Evolutionary conservation across 192 early-diverging fungal species (phyloP), one percentile per base, ranked within the genome.

Genomic region (Backusella parvicylindrica): DNA sequence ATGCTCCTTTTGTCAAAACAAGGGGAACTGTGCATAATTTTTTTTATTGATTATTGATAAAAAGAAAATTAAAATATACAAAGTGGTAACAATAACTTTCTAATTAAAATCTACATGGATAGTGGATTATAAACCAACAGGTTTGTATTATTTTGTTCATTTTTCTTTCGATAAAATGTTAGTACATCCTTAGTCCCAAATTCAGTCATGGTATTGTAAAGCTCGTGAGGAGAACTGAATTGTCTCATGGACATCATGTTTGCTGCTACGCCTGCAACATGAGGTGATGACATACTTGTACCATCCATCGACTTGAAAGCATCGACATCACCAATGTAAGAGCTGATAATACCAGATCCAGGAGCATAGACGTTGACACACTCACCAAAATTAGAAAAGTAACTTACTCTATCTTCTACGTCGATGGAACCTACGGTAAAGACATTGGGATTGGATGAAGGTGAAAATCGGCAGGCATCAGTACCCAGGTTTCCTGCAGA

Each of bases 291-390:
- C 86, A 87, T 87, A 64, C 86, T 86, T 21, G 85, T 86, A 32
- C 85, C 85, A 70, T 86, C 85, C n/a, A 84, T 49, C 8, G 67
- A 70, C 40, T 84, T 76, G 3, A 75, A 69, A 6, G 79, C 66
- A 21, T 33, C 72, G 3, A 33, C 32, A 40, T 32, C 38, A 1
- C 71, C 75, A 50, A 78, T 74, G 77, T 79, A 85, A 35, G 83
- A 53, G 38, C 83, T 85, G 1, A 75, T 77, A 50, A 93, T 88
- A 33, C 78, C 75, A 2, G 81, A 79, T 53, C 91, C 91, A 6
- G 91, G 91, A 41, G 83, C 91, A 64, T 88, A 89, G 26, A 92
- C 80, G 60, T 82, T 77, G 38, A 92, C 87, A 64, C 91, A 92
- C 65, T 73, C 47, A 33, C 91, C 91, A 21, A 70, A 73, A 37